Percentiles rank a stretch among this genome's conserved stretches.
phyloP scores from a whole-genome alignment of 495 filamentous ascomycete genomes.

The Penicillium steckii region DNA sequence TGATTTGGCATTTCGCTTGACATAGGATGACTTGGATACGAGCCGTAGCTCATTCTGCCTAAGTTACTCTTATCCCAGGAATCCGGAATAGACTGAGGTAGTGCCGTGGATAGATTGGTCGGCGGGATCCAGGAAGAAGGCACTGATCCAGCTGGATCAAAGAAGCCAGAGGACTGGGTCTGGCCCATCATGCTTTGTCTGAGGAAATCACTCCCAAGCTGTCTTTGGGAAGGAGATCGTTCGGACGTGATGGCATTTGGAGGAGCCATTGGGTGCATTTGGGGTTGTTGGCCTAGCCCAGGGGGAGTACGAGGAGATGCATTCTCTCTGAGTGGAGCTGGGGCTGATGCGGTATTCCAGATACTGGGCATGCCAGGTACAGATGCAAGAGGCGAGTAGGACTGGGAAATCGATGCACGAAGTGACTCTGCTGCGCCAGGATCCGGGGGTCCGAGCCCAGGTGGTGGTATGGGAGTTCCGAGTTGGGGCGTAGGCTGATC shows the following conservation, averaged over 20 bases:
- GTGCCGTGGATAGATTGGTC: slow-evolving; percentile 18
- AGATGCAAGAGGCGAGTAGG: slow-evolving; percentile 33
- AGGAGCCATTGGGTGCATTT: slow-evolving; percentile 14
- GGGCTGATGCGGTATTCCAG: slow-evolving; percentile 40
- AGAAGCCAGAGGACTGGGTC: slow-evolving; percentile 21
- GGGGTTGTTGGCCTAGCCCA: slow-evolving; percentile 30
- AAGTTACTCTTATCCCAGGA: slow-evolving; percentile 30
- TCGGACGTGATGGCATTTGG: slow-evolving; percentile 17
- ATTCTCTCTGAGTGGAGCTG: slow-evolving; percentile 30
- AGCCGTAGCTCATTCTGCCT: slow-evolving; percentile 13
- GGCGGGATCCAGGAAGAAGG: slow-evolving; percentile 29
- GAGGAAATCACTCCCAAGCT: slow-evolving; percentile 28
- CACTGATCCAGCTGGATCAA: slow-evolving; percentile 21
- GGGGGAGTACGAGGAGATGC: slow-evolving; percentile 36
- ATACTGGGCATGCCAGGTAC: slow-evolving; percentile 46
- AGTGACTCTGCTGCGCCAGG: slow-evolving; percentile 21
- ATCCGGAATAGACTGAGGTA: slow-evolving; percentile 15
- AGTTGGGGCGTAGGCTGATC: slow-evolving; percentile 24
- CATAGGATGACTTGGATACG: slow-evolving; percentile 31
- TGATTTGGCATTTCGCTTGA: slow-evolving; percentile 30
- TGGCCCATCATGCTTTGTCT: slow-evolving; percentile 31
- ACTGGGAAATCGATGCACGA: slow-evolving; percentile 29
- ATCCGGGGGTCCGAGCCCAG: slow-evolving; percentile 36
- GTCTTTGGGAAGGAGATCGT: slow-evolving; percentile 26
- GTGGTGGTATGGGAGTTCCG: slow-evolving; percentile 35